Evolutionary conservation across 345 rosid genomes (phyloP).

Genomic region (Brassica carinata): DNA sequence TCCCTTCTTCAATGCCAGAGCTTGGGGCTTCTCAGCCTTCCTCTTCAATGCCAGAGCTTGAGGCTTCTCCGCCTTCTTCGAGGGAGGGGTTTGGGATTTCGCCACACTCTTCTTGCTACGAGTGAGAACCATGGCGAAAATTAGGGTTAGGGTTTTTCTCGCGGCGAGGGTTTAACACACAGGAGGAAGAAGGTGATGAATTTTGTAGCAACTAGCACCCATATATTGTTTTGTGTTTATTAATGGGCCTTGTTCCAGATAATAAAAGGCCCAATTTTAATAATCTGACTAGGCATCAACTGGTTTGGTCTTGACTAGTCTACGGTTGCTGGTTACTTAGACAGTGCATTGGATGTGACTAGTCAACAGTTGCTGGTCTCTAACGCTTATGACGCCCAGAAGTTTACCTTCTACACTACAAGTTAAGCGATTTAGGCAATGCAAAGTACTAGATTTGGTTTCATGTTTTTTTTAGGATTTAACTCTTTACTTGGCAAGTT

Average conservation of each 20-base stretch:
- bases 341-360: no score
- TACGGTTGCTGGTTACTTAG: no score
- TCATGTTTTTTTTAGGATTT: slow-evolving; percentile 24
- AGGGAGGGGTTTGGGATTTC: slow-evolving; percentile 45
- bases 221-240: neutral
- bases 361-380: no score
- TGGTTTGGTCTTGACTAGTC: no score
- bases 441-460: slow-evolving; percentile 31
- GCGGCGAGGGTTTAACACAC: slow-evolving; percentile 41
- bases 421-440: slow-evolving; percentile 1
- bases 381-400: no score
- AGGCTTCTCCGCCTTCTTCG: slow-evolving; percentile 3
- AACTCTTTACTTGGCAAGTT: slow-evolving; percentile 11
- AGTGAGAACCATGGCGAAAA: slow-evolving; percentile 42
- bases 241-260: slow-evolving; percentile 2
- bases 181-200: neutral
- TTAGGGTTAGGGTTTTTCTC: slow-evolving; percentile 27
- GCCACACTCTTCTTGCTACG: slow-evolving; percentile 59
- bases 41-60: slow-evolving; percentile 25
- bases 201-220: neutral
- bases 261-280: neutral
- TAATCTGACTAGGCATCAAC: neutral
- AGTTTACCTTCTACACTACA: no score
- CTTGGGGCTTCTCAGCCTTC: slow-evolving; percentile 45
- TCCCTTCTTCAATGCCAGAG: slow-evolving; percentile 52